phyloP scores from a whole-genome alignment of 129 eudicot species.

The Helianthus tuberosus region DNA sequence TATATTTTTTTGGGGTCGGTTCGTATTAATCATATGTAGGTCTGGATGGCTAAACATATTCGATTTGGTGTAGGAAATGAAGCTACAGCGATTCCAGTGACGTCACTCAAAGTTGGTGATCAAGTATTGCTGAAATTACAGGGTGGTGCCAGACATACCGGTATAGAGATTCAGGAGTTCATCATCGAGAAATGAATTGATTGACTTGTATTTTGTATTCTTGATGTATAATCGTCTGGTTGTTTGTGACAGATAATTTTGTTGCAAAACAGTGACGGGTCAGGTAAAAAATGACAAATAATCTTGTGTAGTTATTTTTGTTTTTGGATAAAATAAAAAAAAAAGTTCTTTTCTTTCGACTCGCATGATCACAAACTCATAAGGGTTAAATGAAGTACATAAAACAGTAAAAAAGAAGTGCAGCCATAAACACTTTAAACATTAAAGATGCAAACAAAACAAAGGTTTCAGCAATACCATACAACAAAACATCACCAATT shows the following conservation, averaged over 20 bases:
- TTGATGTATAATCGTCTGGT: neutral
- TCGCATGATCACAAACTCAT: no score
- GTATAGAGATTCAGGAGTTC: constrained; percentile 88
- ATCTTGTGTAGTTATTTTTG: neutral
- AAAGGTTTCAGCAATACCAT: constrained; percentile 23
- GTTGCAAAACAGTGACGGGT: no score
- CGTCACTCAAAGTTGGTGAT: constrained; percentile 86
- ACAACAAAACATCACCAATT: constrained; percentile 27
- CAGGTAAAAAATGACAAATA: neutral
- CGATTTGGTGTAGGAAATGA: constrained; percentile 33
- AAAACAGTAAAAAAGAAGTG: neutral
- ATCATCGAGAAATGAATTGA: constrained; percentile 70
- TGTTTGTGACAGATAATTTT: neutral
- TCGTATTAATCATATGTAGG: neutral
- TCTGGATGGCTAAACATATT: constrained; percentile 8
- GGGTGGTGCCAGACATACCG: constrained; percentile 94
- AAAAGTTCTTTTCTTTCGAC: no score
- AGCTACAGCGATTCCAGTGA: constrained; percentile 69
- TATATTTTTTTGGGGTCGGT: neutral
- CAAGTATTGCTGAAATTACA: constrained; percentile 78
- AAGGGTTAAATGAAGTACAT: neutral
- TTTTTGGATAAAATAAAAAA: no score
- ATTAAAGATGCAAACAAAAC: constrained; percentile 26
- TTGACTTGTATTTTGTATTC: neutral
- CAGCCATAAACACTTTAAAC: constrained; percentile 21